Conservation (phyloP, 225 moss, liverwort and hornwort genomes). For the Ulota crispa region DNA sequence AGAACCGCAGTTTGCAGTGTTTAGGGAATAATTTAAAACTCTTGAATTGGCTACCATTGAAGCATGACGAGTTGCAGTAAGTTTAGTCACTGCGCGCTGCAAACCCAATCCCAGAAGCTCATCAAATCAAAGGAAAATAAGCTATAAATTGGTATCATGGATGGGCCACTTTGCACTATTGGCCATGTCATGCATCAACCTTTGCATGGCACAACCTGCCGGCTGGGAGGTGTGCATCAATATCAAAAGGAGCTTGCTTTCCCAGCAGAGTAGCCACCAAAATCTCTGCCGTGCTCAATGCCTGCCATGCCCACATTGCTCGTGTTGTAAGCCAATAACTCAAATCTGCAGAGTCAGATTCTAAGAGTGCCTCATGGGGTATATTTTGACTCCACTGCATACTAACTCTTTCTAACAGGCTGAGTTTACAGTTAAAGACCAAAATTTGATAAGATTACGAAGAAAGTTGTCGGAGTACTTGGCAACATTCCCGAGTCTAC, state of each 20-base stretch:
- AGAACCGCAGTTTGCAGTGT: background rate
- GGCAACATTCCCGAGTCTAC: background rate
- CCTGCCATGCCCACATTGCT: conserved; percentile 44
- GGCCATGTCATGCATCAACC: conserved; percentile 3
- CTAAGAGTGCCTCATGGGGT: background rate
- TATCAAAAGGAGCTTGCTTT: conserved; percentile 28
- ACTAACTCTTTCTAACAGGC: background rate
- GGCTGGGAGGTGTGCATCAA: conserved; percentile 36
- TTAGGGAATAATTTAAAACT: background rate
- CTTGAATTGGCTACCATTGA: background rate
- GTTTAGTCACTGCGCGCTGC: background rate
- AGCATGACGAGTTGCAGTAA: background rate
- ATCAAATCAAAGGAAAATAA: background rate
- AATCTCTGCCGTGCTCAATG: conserved; percentile 84
- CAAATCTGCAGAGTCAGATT: background rate
- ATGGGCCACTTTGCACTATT: conserved; percentile 2
- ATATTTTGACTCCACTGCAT: background rate
- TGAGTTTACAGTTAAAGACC: background rate
- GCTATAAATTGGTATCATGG: background rate
- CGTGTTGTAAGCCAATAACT: background rate
- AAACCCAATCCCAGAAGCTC: conserved; percentile 2
- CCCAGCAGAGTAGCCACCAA: conserved; percentile 46
- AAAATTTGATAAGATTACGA: background rate
- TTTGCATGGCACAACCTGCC: conserved; percentile 34
- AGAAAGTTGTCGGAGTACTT: background rate